Evolutionary conservation across 176 grass and related monocot genomes (phyloP), one percentile per base, ranked within the genome.

Genomic region (Miscanthus lutarioriparius): DNA sequence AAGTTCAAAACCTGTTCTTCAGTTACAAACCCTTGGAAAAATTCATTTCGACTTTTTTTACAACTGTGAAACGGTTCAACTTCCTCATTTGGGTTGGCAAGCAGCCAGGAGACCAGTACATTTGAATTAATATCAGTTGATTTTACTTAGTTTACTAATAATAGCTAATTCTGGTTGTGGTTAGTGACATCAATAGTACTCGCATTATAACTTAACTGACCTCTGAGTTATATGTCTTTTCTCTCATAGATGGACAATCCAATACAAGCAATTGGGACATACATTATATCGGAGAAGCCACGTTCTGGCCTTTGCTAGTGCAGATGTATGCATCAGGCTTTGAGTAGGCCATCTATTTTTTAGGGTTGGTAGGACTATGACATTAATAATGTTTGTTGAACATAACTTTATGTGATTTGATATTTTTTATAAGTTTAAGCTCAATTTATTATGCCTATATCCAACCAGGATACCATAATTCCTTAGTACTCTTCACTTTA

Each of bases 281-380:
- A 82, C 49, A 48, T 53, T 84, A 32, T 59, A 86, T 54, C 75
- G 61, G 75, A 90, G 83, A 83, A 92, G 79, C 75, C 80, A 78
- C 62, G 80, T 59, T 49, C 65, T 95, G 59, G 86, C 76, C 81
- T 86, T 88, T 86, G 93, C 85, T 74, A 92, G 84, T 82, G 79
- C 86, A 90, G 88, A 92, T 88, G 93, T 95, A 90, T 43, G 88
- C 86, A 80, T 76, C 77, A 48, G 28, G 26, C 14, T 58, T 40
- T 78, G 23, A 72, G 6, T 82, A 69, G 67, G 64, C 68, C 59
- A 43, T 79, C 81, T 58, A 76, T 86, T 59, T 59, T 67, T 43
- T 54, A 30, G 33, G 61, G 76, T 89, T 81, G 22, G 20, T 82
- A 73, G 70, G 25, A 72, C 38, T 78, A 30, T 47, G 27, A 5